These are phyloP conservation scores for Cyberlindnera japonica DNA, from an alignment of 805 yeast genomes.

Conservation along the genomic window DNA sequence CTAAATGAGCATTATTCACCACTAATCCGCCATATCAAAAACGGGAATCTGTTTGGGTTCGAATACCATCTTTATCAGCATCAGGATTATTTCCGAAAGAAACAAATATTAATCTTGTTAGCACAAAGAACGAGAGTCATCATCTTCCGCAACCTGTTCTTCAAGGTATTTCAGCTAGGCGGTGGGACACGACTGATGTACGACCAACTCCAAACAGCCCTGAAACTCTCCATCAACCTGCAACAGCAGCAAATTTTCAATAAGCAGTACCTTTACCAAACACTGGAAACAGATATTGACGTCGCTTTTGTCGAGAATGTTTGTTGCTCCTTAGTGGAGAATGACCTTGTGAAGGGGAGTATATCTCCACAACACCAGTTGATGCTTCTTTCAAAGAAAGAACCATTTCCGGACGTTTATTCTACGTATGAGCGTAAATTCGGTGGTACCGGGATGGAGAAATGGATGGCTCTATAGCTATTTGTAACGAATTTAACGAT, in stretches of 20 bases:
- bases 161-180: conserved; percentile 19
- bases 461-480: conserved; percentile 17
- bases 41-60: conserved; percentile 42
- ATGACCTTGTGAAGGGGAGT: conserved; percentile 51
- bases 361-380: conserved; percentile 38
- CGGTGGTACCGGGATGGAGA: conserved; percentile 7
- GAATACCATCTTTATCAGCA: conserved; percentile 31
- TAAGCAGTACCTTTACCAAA: conserved; percentile 26
- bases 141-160: conserved; percentile 41
- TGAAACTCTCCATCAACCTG: conserved; percentile 21
- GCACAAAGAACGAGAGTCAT: conserved; percentile 43
- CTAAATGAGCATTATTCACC: conserved; percentile 36
- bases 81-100: conserved; percentile 36
- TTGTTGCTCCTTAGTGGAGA: conserved; percentile 48
- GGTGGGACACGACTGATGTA: conserved; percentile 8
- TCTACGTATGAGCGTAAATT: conserved; percentile 16
- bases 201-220: conserved; percentile 22
- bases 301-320: conserved; percentile 43
- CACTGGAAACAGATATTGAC: conserved; percentile 31
- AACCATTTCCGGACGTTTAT: conserved; percentile 38
- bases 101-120: conserved; percentile 40
- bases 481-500: too few relatives aligned
- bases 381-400: conserved; percentile 39
- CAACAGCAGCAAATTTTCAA: conserved; percentile 15
- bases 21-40: conserved; percentile 32